These are phyloP conservation scores for Cercospora janseana DNA, from an alignment of 2,329 filamentous ascomycete species.

Conservation along the genomic window DNA sequence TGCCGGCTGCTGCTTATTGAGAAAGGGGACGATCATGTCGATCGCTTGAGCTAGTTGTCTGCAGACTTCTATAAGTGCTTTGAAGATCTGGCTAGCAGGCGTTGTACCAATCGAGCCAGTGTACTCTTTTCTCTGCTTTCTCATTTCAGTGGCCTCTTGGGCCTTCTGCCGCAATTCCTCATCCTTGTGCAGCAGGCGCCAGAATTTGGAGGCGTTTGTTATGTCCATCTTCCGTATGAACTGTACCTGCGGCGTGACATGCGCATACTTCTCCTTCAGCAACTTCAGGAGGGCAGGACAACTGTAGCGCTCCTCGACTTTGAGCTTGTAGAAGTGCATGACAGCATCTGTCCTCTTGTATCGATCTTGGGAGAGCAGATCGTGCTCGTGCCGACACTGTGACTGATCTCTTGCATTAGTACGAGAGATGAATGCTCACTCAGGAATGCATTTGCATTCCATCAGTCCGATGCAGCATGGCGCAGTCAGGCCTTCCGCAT, in stretches of 20 bases:
- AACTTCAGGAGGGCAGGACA: constrained; percentile 24
- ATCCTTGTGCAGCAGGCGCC: constrained; percentile 25
- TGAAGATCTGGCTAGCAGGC: constrained; percentile 16
- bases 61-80: constrained; percentile 27
- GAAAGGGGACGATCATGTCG: constrained; percentile 20
- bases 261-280: constrained; percentile 24
- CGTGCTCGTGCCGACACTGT: constrained; percentile 22
- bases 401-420: constrained; percentile 8
- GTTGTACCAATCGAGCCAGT: constrained; percentile 24
- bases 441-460: constrained; percentile 28
- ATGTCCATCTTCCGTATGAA: constrained; percentile 25
- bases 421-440: constrained; percentile 26
- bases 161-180: constrained; percentile 22
- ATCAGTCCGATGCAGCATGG: constrained; percentile 22
- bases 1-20: constrained; percentile 6
- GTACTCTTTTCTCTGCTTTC: constrained; percentile 18
- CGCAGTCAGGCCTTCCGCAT: constrained; percentile 11
- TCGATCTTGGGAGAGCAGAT: constrained; percentile 24
- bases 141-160: constrained; percentile 21
- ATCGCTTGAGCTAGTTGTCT: constrained; percentile 23
- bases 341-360: constrained; percentile 28
- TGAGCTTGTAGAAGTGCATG: constrained; percentile 25
- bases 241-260: constrained; percentile 19
- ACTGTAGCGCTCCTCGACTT: constrained; percentile 27
- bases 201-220: constrained; percentile 23